Conservation (phyloP, 2,329 filamentous ascomycete species). For the Biscogniauxia mediterranea region DNA sequence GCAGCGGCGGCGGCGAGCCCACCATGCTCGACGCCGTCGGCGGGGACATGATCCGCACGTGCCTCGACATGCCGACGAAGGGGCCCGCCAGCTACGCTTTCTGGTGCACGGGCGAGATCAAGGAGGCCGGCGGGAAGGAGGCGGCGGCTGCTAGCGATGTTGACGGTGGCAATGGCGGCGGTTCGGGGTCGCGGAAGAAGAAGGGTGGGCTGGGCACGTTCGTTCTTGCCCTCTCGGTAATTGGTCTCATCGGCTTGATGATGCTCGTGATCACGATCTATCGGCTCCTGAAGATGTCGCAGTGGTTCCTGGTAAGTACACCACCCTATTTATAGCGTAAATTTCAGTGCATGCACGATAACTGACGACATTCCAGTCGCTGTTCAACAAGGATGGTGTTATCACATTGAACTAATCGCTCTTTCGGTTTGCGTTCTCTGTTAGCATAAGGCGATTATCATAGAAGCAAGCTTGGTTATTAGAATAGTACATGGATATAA, state of each 20-base stretch:
- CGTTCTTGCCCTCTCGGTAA: neutral
- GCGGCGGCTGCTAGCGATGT: neutral
- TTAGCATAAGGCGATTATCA: too few species aligned
- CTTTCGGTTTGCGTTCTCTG: too few species aligned
- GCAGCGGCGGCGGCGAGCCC: neutral
- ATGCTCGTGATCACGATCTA: neutral
- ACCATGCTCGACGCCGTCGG: neutral
- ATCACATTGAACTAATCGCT: neutral
- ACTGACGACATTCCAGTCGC: neutral
- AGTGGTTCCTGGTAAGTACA: neutral
- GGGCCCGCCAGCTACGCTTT: constrained; percentile 4
- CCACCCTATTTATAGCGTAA: neutral
- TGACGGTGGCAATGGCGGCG: neutral
- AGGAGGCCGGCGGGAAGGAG: constrained; percentile 18
- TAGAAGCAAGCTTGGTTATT: too few species aligned
- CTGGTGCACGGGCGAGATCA: constrained; percentile 4
- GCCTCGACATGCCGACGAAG: constrained; percentile 4
- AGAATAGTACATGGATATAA: too few species aligned
- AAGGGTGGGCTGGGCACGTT: neutral
- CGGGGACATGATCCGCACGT: constrained; percentile 2
- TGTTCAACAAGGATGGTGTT: neutral
- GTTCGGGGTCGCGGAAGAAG: neutral
- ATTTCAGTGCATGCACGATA: neutral
- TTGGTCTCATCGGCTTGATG: neutral
- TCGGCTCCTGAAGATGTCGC: neutral